Conservation (phyloP, 495 filamentous ascomycete species). For the Halenospora varia region DNA sequence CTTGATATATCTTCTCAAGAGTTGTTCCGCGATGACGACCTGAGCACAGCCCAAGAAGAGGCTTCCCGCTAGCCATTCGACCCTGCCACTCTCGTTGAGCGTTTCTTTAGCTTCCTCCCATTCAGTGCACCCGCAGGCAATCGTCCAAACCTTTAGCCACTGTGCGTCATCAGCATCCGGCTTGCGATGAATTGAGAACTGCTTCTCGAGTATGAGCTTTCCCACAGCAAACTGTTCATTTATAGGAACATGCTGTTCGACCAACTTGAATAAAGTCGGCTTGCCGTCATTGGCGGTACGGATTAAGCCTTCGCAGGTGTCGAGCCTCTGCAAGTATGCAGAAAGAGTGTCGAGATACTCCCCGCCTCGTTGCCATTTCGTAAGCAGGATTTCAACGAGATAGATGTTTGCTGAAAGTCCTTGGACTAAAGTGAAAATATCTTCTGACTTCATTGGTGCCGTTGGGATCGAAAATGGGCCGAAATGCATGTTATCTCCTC, state of each 20-base stretch:
- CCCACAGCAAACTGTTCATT: not conserved
- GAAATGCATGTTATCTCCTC: not conserved
- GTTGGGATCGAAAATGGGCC: not conserved
- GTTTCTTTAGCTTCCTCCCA: conserved; percentile 7
- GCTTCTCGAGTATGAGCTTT: conserved; percentile 1
- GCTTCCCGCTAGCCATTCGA: not conserved
- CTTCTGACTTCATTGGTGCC: not conserved
- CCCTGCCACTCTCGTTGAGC: not conserved
- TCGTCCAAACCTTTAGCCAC: not conserved
- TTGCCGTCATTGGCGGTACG: not conserved
- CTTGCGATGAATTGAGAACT: not conserved
- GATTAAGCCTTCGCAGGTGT: not conserved
- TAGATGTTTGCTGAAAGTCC: not conserved
- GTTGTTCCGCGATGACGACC: conserved; percentile 6
- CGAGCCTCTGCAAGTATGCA: not conserved
- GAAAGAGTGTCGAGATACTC: conserved; percentile 2
- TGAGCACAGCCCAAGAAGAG: not conserved
- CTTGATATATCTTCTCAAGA: conserved; percentile 2
- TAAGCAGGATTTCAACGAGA: conserved; percentile 9
- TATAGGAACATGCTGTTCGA: not conserved
- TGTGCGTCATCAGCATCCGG: not conserved
- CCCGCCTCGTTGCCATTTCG: conserved; percentile 13
- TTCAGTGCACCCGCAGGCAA: not conserved
- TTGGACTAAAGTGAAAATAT: not conserved
- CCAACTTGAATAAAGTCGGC: conserved; percentile 6